These are phyloP conservation scores for Nakataea oryzae DNA, from an alignment of 2,329 filamentous ascomycete species.

Conservation along the genomic window DNA sequence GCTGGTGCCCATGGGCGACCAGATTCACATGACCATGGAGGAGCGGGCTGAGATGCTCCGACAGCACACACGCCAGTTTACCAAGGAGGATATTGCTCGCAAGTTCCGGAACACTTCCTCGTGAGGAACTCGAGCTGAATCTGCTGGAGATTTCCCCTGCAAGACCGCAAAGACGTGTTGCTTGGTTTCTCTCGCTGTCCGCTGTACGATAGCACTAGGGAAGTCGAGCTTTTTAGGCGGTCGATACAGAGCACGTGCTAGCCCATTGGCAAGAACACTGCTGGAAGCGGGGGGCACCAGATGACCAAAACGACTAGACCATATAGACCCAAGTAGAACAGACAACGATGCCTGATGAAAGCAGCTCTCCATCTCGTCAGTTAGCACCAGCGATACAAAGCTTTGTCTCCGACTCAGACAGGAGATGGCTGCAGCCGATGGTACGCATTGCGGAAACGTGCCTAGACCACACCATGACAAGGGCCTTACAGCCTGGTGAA, in stretches of 20 bases:
- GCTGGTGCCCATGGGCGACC: slow-evolving; percentile 60
- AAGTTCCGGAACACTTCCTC: slow-evolving; percentile 32
- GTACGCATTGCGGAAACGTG: background rate
- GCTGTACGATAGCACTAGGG: background rate
- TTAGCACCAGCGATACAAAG: background rate
- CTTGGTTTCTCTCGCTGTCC: background rate
- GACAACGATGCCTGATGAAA: background rate
- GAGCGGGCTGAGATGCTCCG: slow-evolving; percentile 53
- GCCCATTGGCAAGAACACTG: too few relatives aligned
- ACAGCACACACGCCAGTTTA: slow-evolving; percentile 55
- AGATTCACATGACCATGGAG: slow-evolving; percentile 54
- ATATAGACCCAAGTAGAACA: background rate
- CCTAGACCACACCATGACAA: background rate
- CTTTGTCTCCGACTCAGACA: background rate
- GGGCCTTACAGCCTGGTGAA: background rate
- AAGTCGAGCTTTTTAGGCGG: background rate
- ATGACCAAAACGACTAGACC: background rate
- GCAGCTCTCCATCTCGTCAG: background rate
- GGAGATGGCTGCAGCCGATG: too few relatives aligned
- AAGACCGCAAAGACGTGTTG: background rate
- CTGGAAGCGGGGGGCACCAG: background rate
- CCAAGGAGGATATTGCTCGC: slow-evolving; percentile 49
- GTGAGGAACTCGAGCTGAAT: background rate
- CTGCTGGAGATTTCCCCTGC: too few relatives aligned
- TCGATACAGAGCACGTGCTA: background rate